Conservation (phyloP, 371 early-diverging fungal species). For the Coemansia sp. region DNA sequence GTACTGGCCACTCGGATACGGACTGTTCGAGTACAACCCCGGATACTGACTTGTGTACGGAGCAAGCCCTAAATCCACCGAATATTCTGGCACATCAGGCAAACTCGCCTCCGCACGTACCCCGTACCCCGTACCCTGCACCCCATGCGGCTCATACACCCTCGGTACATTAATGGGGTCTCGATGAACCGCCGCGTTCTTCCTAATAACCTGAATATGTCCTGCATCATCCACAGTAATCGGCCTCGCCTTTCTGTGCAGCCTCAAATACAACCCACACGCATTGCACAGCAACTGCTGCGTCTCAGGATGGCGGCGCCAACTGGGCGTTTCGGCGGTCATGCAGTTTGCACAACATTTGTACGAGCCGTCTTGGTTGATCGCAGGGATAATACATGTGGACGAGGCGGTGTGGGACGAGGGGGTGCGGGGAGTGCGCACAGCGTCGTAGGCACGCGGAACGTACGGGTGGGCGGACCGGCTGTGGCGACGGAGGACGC, state of each 20-base stretch:
- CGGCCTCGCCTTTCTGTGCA: conserved; percentile 42
- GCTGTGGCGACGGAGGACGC: conserved; percentile 20
- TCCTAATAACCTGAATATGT: conserved; percentile 41
- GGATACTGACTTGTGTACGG: background rate
- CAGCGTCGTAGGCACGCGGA: background rate
- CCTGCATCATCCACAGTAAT: conserved; percentile 38
- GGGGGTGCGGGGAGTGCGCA: background rate
- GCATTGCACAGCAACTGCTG: conserved; percentile 47
- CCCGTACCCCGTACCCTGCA: too few species aligned
- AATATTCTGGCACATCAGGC: background rate
- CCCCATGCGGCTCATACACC: background rate
- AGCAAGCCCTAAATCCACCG: background rate
- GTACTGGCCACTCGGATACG: background rate
- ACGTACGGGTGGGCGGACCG: conserved; percentile 28
- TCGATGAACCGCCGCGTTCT: conserved; percentile 43
- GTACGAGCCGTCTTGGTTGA: conserved; percentile 41
- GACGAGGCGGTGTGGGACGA: background rate
- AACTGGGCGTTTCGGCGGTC: conserved; percentile 44
- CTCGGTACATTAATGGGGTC: conserved; percentile 36
- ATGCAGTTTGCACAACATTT: conserved; percentile 46
- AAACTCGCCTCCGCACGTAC: background rate
- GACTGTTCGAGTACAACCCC: background rate
- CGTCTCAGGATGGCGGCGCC: conserved; percentile 47
- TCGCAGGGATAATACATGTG: conserved; percentile 32
- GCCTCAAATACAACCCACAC: conserved; percentile 42